phyloP scores from a whole-genome alignment of 371 early-diverging fungal species.

The Mortierella sp. region DNA sequence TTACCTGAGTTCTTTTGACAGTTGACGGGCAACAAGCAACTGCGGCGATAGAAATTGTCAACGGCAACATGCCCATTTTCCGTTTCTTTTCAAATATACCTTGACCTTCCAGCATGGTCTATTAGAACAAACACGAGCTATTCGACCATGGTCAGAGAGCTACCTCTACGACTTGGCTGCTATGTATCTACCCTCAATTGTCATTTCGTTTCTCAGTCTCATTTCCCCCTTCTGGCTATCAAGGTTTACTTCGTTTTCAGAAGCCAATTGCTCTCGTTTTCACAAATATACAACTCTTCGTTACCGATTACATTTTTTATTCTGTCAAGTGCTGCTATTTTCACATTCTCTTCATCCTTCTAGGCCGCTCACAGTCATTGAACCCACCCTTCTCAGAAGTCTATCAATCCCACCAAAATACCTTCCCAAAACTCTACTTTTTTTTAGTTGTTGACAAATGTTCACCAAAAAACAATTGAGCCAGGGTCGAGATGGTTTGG shows the following conservation, averaged over 20 bases:
- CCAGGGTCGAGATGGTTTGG: background rate
- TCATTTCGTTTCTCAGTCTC: background rate
- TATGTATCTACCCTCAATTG: background rate
- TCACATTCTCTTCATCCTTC: background rate
- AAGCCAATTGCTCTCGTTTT: background rate
- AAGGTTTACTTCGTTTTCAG: background rate
- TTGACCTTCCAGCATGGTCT: background rate
- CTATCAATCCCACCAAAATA: background rate
- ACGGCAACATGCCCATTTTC: background rate
- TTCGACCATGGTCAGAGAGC: constrained; percentile 7
- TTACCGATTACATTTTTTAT: too few species aligned
- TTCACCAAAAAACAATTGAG: background rate
- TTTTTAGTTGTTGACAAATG: background rate
- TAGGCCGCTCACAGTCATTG: background rate
- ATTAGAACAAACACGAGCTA: background rate
- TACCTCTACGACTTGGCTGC: background rate
- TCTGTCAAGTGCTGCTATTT: background rate
- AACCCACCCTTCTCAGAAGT: background rate
- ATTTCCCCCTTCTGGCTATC: background rate
- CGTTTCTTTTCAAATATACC: background rate
- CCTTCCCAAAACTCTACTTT: background rate
- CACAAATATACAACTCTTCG: too few species aligned
- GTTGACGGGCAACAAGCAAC: background rate
- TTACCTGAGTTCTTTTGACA: background rate
- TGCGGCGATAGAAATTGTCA: background rate